phyloP scores from a whole-genome alignment of 163 green algal genomes.

The Chloromonas sp. region DNA sequence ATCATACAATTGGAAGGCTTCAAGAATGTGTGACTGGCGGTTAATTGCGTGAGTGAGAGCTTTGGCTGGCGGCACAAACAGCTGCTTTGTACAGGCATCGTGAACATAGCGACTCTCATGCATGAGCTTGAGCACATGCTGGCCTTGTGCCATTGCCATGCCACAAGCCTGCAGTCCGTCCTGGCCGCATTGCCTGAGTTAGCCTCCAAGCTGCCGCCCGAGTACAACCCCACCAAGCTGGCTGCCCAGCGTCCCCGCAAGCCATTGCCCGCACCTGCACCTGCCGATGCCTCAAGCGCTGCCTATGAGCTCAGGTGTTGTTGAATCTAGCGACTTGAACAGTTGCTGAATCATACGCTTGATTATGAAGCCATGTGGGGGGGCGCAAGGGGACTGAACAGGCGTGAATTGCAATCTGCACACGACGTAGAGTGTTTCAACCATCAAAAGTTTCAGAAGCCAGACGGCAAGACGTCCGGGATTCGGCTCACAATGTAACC shows the following conservation, averaged over 20 bases:
- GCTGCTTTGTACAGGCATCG: too few species aligned
- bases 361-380: not conserved
- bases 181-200: conserved; percentile 12
- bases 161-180: not conserved
- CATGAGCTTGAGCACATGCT: too few species aligned
- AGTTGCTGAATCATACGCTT: not conserved
- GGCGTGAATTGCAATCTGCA: too few species aligned
- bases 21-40: too few species aligned
- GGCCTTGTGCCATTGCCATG: too few species aligned
- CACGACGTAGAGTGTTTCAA: not conserved
- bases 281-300: not conserved
- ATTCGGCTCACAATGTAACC: too few species aligned
- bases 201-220: conserved; percentile 12
- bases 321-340: not conserved
- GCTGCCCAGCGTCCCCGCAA: not conserved
- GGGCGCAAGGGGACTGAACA: too few species aligned
- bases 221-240: conserved; percentile 4
- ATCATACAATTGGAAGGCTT: too few species aligned
- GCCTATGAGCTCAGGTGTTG: not conserved
- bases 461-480: too few species aligned
- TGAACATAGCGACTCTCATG: too few species aligned
- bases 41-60: too few species aligned
- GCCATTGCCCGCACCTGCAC: not conserved
- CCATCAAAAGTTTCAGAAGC: not conserved
- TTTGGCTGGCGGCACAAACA: too few species aligned